Percentiles rank a stretch among this genome's conserved stretches.
Evolutionary conservation across 2,329 filamentous ascomycete species (phyloP).

Genomic region (Leptographium wingfieldii): DNA sequence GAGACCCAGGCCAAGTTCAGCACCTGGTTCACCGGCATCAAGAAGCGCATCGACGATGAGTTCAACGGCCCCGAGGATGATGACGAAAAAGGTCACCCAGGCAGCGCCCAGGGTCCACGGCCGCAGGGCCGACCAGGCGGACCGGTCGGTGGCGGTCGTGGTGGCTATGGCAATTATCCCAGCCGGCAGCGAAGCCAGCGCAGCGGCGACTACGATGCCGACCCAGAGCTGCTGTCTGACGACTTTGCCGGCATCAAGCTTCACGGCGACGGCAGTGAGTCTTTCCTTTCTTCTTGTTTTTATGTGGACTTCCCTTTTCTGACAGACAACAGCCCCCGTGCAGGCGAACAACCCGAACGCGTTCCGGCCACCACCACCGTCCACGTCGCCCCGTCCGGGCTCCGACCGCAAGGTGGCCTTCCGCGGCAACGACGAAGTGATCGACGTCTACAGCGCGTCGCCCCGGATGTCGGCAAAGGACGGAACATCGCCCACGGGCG

Average conservation of each 20-base stretch:
- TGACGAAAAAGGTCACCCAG: constrained; percentile 17
- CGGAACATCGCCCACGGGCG: constrained; percentile 19
- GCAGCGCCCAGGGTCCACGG: not conserved
- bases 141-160: constrained; percentile 15
- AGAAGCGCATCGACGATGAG: constrained; percentile 87
- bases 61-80: constrained; percentile 59
- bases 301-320: not conserved
- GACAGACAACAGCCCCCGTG: constrained; percentile 34
- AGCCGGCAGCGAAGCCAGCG: constrained; percentile 38
- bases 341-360: constrained; percentile 65
- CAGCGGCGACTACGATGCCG: constrained; percentile 90
- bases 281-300: not conserved
- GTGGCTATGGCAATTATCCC: constrained; percentile 37
- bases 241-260: constrained; percentile 69
- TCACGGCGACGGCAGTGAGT: constrained; percentile 48
- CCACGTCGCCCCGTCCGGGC: constrained; percentile 35
- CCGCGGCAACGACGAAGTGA: constrained; percentile 61
- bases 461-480: constrained; percentile 43
- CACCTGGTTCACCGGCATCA: constrained; percentile 79
- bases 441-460: constrained; percentile 57
- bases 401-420: constrained; percentile 44
- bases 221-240: constrained; percentile 79
- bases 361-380: constrained; percentile 55
- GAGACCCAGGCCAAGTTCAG: constrained; percentile 93
- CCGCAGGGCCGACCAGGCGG: constrained; percentile 12